Conservation (phyloP, 1,139 yeast genomes). For the Diutina siamensis region DNA sequence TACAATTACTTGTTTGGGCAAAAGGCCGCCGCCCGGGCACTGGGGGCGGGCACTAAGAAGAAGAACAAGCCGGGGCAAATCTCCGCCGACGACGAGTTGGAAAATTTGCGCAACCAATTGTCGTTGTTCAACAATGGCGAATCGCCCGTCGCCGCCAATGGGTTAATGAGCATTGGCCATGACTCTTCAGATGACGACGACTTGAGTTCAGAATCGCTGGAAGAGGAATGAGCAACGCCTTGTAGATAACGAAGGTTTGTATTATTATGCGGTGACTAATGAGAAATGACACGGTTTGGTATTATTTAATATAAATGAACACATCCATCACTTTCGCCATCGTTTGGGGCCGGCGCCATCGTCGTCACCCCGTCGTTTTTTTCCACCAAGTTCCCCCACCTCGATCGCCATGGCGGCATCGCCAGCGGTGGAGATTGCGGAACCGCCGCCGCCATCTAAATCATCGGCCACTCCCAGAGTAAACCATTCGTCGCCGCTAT, state of each 20-base stretch:
- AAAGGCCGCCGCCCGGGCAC: slow-evolving; percentile 21
- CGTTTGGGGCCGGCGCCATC: not conserved
- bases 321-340: not conserved
- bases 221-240: slow-evolving; percentile 4
- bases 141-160: slow-evolving; percentile 6
- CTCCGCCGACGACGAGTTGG: slow-evolving; percentile 47
- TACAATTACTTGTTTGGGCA: slow-evolving; percentile 69
- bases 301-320: not conserved
- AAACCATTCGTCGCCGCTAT: slow-evolving; percentile 8
- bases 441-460: slow-evolving; percentile 9
- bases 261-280: slow-evolving; percentile 4
- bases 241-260: slow-evolving; percentile 6
- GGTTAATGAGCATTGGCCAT: slow-evolving; percentile 5
- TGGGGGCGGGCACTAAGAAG: slow-evolving; percentile 68
- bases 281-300: slow-evolving; percentile 2
- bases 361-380: not conserved
- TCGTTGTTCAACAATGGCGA: slow-evolving; percentile 57
- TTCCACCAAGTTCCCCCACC: slow-evolving; percentile 15
- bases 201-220: slow-evolving; percentile 4
- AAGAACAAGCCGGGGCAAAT: slow-evolving; percentile 16
- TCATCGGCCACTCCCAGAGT: slow-evolving; percentile 29
- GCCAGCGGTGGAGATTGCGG: no score
- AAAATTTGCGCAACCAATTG: slow-evolving; percentile 71
- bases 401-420: slow-evolving; percentile 36
- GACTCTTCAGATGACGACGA: slow-evolving; percentile 5